phyloP scores from a whole-genome alignment of 257 asterid species.

The Parsonsia alboflavescens region DNA sequence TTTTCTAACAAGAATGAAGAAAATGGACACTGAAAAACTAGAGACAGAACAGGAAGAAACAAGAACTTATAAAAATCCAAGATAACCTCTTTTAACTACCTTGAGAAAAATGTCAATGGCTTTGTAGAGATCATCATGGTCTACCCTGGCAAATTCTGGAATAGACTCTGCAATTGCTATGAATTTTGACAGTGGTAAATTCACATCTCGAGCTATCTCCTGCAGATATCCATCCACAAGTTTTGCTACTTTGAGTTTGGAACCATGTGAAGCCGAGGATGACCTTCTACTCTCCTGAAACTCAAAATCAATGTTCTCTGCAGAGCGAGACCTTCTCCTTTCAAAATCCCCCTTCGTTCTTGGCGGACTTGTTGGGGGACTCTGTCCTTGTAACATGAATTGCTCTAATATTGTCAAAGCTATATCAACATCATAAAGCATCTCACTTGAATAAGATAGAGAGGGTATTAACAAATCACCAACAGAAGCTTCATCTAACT shows the following conservation, averaged over 20 bases:
- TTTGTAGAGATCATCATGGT: constrained; percentile 84
- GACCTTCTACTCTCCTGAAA: constrained; percentile 77
- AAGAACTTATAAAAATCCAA: neutral
- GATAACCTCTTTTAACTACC: constrained; percentile 33
- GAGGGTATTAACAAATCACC: constrained; percentile 65
- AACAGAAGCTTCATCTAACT: constrained; percentile 70
- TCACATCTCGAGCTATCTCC: constrained; percentile 53
- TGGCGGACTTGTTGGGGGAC: constrained; percentile 78
- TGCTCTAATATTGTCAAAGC: constrained; percentile 58
- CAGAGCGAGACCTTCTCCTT: constrained; percentile 81
- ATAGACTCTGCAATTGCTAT: constrained; percentile 59
- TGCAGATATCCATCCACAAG: constrained; percentile 71
- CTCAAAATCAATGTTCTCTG: constrained; percentile 60
- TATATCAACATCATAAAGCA: constrained; percentile 55
- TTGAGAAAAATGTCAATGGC: constrained; percentile 81
- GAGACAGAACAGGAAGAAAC: neutral
- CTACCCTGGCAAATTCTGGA: constrained; percentile 72
- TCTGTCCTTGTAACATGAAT: constrained; percentile 68
- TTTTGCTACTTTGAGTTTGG: constrained; percentile 76
- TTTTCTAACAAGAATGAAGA: neutral
- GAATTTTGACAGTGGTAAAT: constrained; percentile 54
- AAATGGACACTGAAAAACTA: neutral
- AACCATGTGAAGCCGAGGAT: constrained; percentile 75
- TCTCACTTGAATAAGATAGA: constrained; percentile 24
- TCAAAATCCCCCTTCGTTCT: constrained; percentile 40